Percentiles rank a stretch among this genome's conserved stretches.
Evolutionary conservation across 2,329 filamentous ascomycete genomes (phyloP).

Genomic region (Ophiostoma triangulosporum): DNA sequence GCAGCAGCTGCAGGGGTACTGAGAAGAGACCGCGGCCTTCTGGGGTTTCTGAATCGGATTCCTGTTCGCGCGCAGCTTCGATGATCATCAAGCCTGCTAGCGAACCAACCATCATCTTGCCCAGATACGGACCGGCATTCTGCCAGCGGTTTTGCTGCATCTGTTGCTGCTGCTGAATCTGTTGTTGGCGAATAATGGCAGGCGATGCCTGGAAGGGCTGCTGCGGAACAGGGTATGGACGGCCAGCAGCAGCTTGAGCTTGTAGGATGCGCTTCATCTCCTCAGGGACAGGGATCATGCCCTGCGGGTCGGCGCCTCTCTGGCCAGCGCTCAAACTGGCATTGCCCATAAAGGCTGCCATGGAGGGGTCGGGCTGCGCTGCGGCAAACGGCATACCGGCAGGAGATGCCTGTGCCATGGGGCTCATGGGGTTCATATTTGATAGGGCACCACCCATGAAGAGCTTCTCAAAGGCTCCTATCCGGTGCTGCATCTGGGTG

Average conservation of each 20-base stretch:
- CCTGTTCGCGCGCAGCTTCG: constrained; percentile 59
- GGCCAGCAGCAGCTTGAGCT: constrained; percentile 39
- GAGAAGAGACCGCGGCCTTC: constrained; percentile 54
- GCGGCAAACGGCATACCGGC: constrained; percentile 35
- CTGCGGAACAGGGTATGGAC: constrained; percentile 35
- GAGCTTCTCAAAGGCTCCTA: constrained; percentile 64
- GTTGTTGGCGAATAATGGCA: constrained; percentile 38
- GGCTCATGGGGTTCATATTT: constrained; percentile 30
- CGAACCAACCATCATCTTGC: constrained; percentile 84
- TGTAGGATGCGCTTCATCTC: constrained; percentile 50
- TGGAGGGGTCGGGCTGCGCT: constrained; percentile 29
- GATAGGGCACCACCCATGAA: constrained; percentile 66
- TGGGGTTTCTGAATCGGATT: constrained; percentile 49
- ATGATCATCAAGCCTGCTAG: constrained; percentile 85
- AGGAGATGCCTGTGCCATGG: constrained; percentile 36
- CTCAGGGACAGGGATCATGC: constrained; percentile 53
- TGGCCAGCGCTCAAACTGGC: constrained; percentile 29
- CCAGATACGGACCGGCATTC: constrained; percentile 41
- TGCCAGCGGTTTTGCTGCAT: constrained; percentile 41
- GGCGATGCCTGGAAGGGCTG: constrained; percentile 28
- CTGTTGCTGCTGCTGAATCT: constrained; percentile 39
- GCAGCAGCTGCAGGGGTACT: constrained; percentile 42
- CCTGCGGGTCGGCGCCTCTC: constrained; percentile 30
- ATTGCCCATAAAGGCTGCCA: constrained; percentile 18
- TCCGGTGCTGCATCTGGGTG: constrained; percentile 58